Evolutionary conservation across 2,329 filamentous ascomycete genomes (phyloP), one percentile per base, ranked within the genome.

Genomic region (Hypomyces perniciosus): DNA sequence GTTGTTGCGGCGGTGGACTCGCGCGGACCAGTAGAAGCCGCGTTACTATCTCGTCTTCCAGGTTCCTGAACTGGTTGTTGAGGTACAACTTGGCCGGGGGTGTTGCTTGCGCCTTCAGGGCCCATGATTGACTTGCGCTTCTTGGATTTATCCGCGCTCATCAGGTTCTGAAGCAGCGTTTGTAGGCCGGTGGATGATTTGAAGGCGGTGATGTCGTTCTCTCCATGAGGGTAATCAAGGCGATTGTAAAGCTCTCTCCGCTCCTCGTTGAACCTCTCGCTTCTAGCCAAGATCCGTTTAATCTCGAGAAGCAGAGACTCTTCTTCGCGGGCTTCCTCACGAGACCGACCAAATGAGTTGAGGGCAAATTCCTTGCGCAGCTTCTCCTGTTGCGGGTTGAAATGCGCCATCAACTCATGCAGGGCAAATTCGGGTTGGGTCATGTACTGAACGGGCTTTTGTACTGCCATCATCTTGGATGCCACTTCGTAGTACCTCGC

Each of bases 311-410:
- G 78, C 3, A 99, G 73, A 33, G 89, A 86, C 60, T 95, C 88
- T 70, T 99, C 93, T 67, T 99, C 93, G 55, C 88, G 84, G 28
- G 92, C 88, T 69, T 99, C 92, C 56, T 96, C 90, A 56, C 84
- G 85, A 7, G 85, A 87, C 38, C 93, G 82, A 44, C 84, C 82
- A 57, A 97, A 79, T 43, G 91, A 82, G 45, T 86, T 83, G 56
- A 87, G 80, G 4, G 90, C 92, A 61, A 96, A 88, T 51, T 87
- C 82, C 72, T 97, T 99, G 55, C 93, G 84, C 48, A 82, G 76
- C 27, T 78, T 79, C 69, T 99, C 93, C 59, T 88, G 83, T 12
- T 80, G 77, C 0, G 90, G 83, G 61, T 96, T 88, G 74, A 92
- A 99, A 58, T 88, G 89, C 45, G 82, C 79, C 80, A 97, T 91